Conservation (phyloP, 768 basidiomycete genomes). For the Podaxis sp. region DNA sequence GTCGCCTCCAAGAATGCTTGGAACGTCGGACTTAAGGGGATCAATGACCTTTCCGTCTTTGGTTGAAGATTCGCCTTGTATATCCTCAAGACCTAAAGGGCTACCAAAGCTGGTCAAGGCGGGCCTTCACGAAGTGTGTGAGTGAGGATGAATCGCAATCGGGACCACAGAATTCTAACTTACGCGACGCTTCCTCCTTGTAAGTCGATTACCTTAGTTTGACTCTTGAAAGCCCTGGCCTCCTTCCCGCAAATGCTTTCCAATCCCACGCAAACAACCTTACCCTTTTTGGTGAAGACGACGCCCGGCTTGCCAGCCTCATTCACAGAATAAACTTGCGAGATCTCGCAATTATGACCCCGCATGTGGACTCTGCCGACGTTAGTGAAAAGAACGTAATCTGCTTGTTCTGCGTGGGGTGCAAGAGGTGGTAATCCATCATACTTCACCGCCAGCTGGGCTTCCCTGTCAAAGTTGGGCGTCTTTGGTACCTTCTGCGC, state of each 20-base stretch:
- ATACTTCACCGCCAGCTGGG: conserved; percentile 48
- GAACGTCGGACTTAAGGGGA: conserved; percentile 37
- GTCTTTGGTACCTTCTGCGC: conserved; percentile 54
- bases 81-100: conserved; percentile 63
- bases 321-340: conserved; percentile 15
- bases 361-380: conserved; percentile 50
- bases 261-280: conserved; percentile 51
- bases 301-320: conserved; percentile 25
- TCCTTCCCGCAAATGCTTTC: conserved; percentile 8
- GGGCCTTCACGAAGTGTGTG: conserved; percentile 37
- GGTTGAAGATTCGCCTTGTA: conserved; percentile 54
- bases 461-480: conserved; percentile 62
- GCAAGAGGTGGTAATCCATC: conserved; percentile 67
- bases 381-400: conserved; percentile 60
- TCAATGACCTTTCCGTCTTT: conserved; percentile 57
- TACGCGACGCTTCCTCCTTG: conserved; percentile 64
- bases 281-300: conserved; percentile 53
- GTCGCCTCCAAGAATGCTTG: conserved; percentile 38
- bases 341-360: conserved; percentile 24
- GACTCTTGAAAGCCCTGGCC: conserved; percentile 13
- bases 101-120: conserved; percentile 65
- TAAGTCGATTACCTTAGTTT: conserved; percentile 48
- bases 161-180: conserved; percentile 32
- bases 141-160: conserved; percentile 16
- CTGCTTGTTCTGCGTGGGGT: conserved; percentile 34